Evolutionary conservation across 2,329 filamentous ascomycete genomes (phyloP), one percentile per base, ranked within the genome.

Genomic region (Botrytis tulipae): DNA sequence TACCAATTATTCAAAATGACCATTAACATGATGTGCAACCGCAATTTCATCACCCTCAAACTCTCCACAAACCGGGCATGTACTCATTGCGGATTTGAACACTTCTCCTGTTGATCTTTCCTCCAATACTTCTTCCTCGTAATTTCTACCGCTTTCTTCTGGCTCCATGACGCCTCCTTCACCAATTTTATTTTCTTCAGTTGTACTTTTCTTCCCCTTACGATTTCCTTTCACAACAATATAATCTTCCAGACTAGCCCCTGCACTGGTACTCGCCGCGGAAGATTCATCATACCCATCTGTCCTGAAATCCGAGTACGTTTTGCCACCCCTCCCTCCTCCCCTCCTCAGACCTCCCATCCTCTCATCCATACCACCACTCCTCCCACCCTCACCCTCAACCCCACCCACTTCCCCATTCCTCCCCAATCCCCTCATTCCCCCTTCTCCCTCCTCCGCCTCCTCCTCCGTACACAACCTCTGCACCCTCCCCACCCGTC

Each of bases 21-120:
- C 66, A 72, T 76, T 77, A 16, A 80, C 79, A 73, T 80, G 79
- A 74, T 80, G 77, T 35, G 78, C 75, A 20, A 80, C 75, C 29
- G 79, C 79, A 22, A 72, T 51, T 46, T 78, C 79, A 74, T 80
- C 79, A 4, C 79, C 79, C 40, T 80, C 76, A 46, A 80, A 80
- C 16, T 79, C 75, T 16, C 75, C 78, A 71, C 79, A 80, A 3
- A 80, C 78, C 9, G 78, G 79, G 73, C 79, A 80, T 5, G 60
- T 44, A 42, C 60, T 67, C 65, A 57, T 44, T 6, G 40, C 20
- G 0, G 72, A 68, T 35, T 14, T 63, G n/a, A 66, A 60, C 6
- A 32, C n/a, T 6, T 63, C 46, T 16, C 32, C 40, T 57, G 35
- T 32, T 37, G 25, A 8, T 44, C 16, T 37, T 29, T 8, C 29